Conservation (phyloP, 352 stramenopile species). For the Plasmopara viticola region DNA sequence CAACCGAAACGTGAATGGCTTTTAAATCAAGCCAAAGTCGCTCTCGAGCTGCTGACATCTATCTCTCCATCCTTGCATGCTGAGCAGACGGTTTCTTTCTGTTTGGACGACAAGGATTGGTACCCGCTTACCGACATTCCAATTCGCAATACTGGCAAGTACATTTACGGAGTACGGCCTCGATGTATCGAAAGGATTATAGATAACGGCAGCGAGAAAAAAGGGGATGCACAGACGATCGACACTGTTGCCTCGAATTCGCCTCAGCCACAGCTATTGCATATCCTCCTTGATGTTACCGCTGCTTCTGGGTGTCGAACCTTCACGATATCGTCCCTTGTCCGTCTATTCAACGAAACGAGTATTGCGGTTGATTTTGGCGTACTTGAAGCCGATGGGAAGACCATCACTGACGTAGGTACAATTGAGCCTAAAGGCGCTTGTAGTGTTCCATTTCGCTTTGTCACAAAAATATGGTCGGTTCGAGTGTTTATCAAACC, state of each 20-base stretch:
- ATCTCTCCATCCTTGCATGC: constrained; percentile 62
- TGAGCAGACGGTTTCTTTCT: constrained; percentile 74
- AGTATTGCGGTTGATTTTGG: constrained; percentile 51
- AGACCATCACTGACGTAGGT: constrained; percentile 49
- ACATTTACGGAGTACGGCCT: constrained; percentile 63
- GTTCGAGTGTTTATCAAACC: constrained; percentile 63
- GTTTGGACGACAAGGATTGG: constrained; percentile 62
- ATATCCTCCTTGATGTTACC: constrained; percentile 72
- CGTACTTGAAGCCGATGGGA: constrained; percentile 50
- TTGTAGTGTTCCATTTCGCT: constrained; percentile 58
- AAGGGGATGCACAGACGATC: background rate
- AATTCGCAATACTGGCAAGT: constrained; percentile 71
- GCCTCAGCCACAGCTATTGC: constrained; percentile 24
- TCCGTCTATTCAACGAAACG: constrained; percentile 73
- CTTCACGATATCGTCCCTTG: constrained; percentile 72
- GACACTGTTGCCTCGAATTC: constrained; percentile 4
- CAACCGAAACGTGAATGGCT: constrained; percentile 43
- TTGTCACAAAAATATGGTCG: constrained; percentile 46
- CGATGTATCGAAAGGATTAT: constrained; percentile 1
- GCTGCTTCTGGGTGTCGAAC: constrained; percentile 61
- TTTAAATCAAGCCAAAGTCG: constrained; percentile 45
- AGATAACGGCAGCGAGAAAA: constrained; percentile 6
- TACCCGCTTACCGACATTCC: constrained; percentile 69
- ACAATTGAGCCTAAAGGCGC: constrained; percentile 57
- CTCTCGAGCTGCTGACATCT: constrained; percentile 60